These are phyloP conservation scores for Pichia eremophila DNA, from an alignment of 805 yeast species.

Conservation along the genomic window DNA sequence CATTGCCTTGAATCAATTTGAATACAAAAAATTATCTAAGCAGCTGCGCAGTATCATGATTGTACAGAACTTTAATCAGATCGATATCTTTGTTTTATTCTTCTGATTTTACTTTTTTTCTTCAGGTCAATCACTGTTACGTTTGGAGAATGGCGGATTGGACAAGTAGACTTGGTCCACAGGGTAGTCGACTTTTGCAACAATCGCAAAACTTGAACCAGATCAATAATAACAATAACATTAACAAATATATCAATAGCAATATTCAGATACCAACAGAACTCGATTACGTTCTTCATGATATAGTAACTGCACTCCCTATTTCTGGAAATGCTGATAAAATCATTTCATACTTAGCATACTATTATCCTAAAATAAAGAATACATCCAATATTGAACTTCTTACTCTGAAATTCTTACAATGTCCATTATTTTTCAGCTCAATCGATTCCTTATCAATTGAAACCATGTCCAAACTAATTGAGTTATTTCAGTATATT, in stretches of 20 bases:
- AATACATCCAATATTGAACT: constrained; percentile 37
- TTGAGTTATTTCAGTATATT: constrained; percentile 40
- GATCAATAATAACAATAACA: too few relatives aligned
- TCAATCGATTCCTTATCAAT: constrained; percentile 18
- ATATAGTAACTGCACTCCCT: constrained; percentile 30
- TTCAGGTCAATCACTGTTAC: not conserved
- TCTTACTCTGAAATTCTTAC: constrained; percentile 35
- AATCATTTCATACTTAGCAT: constrained; percentile 37
- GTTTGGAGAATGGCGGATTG: not conserved
- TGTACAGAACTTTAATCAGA: too few relatives aligned
- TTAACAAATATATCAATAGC: not conserved
- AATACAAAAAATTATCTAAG: too few relatives aligned
- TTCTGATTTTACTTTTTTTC: too few relatives aligned
- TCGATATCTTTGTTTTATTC: too few relatives aligned
- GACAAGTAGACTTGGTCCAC: constrained; percentile 16
- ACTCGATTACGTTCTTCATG: constrained; percentile 38
- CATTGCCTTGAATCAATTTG: too few relatives aligned
- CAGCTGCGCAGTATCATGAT: too few relatives aligned
- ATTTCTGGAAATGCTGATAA: constrained; percentile 19
- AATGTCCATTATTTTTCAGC: constrained; percentile 30
- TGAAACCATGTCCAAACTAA: constrained; percentile 28
- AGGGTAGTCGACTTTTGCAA: constrained; percentile 12
- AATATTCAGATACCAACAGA: constrained; percentile 26
- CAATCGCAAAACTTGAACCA: not conserved
- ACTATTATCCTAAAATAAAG: constrained; percentile 43